Evolutionary conservation across 352 stramenopile genomes (phyloP), one percentile per base, ranked within the genome.

Genomic region (Globisporangium irregulare): DNA sequence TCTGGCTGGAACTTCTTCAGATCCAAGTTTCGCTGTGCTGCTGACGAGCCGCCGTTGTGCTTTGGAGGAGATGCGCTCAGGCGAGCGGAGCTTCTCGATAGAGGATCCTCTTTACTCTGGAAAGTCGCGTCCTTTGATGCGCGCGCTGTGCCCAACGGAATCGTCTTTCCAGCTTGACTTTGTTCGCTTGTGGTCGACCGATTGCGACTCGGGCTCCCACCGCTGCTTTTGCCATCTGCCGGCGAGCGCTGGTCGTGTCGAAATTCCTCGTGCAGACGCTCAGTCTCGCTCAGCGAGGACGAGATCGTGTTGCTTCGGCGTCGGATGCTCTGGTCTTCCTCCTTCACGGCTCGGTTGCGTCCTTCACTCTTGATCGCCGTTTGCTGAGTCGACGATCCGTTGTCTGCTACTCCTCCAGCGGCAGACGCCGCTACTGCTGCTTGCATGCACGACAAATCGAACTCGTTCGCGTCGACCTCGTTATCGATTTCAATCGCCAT

Each of bases 401-500:
- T 81, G 58, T 46, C 55, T 27, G 29, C 29, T 27, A 20, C 68
- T 60, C 43, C 63, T 67, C 62, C 59, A 20, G 62, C 64, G 55
- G 55, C 58, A 24, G 58, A 57, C 4, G 66, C 62, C 67, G 76
- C 71, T 62, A 41, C 50, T 8, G 53, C 60, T 54, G 38, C 54
- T 9, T 65, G 66, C 62, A 87, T 81, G 14, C 73, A 73, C 61
- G 80, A 77, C 69, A 93, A 65, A 38, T 93, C 82, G 72, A 93
- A 90, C 56, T 92, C 81, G 36, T 89, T 84, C 3, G 83, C 70
- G 43, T 95, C 88, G 14, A 93, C 85, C 82, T 95, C 88, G 64
- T 95, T 95, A 71, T 95, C 88, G 64, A 95, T 94, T 46, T 95
- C 88, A 66, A 95, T 94, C 10, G 86, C 86, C 59, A 95, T 80